phyloP scores from a whole-genome alignment of 371 early-diverging fungal species.

The Mucor velutinosus region DNA sequence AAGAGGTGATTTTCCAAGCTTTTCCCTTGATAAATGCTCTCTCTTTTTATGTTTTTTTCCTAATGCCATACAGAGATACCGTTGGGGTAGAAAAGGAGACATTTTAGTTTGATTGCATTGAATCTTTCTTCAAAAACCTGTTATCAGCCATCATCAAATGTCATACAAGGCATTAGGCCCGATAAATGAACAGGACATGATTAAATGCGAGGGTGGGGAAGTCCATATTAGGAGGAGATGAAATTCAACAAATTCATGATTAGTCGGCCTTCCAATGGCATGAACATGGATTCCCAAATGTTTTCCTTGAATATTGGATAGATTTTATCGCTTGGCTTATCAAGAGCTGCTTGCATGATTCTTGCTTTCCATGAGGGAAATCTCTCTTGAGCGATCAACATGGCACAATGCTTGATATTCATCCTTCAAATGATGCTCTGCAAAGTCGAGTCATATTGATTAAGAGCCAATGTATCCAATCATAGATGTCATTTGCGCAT shows the following conservation, averaged over 20 bases:
- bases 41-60: neutral
- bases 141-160: neutral
- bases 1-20: slow-evolving; percentile 9
- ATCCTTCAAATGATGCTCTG: too few species aligned
- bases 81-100: neutral
- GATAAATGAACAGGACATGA: neutral
- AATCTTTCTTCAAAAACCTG: neutral
- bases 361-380: neutral
- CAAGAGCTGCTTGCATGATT: neutral
- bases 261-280: neutral
- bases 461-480: neutral
- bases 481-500: neutral
- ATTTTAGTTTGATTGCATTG: too few species aligned
- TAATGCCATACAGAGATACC: neutral
- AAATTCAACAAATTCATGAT: neutral
- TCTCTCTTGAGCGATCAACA: neutral
- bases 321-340: neutral
- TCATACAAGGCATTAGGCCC: neutral
- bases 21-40: slow-evolving; percentile 9
- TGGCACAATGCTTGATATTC: too few species aligned
- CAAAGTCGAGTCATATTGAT: neutral
- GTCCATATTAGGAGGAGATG: neutral
- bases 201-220: neutral
- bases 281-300: neutral
- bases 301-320: neutral